Conservation (phyloP, 192 early-diverging fungal species). For the Podila epicladia region DNA sequence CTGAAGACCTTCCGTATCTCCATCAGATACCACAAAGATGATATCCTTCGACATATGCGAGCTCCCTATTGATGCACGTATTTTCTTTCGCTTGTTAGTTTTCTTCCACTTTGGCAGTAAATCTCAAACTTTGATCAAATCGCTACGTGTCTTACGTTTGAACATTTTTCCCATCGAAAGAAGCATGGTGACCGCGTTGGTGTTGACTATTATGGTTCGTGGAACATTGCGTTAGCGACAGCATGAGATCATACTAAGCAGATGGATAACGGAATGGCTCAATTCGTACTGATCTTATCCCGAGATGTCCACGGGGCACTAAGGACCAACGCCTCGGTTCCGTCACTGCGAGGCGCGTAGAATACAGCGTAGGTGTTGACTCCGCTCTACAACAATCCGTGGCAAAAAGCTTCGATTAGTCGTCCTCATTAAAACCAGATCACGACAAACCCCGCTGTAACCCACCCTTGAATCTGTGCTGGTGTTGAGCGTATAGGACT, state of each 20-base stretch:
- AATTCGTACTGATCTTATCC: slow-evolving; percentile 60
- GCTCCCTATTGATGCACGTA: slow-evolving; percentile 45
- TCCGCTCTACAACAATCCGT: slow-evolving; percentile 42
- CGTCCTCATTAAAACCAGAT: background rate
- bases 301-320: slow-evolving; percentile 82
- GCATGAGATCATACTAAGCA: background rate
- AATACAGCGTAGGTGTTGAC: slow-evolving; percentile 85
- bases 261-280: slow-evolving; percentile 16
- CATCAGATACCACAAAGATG: slow-evolving; percentile 87
- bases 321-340: slow-evolving; percentile 88
- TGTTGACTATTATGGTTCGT: slow-evolving; percentile 49
- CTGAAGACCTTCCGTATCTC: slow-evolving; percentile 77
- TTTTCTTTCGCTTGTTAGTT: background rate
- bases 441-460: background rate
- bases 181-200: slow-evolving; percentile 54
- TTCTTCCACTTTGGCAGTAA: background rate
- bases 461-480: slow-evolving; percentile 45
- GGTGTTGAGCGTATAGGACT: slow-evolving; percentile 56
- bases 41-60: slow-evolving; percentile 95
- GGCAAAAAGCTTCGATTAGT: background rate
- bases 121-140: background rate
- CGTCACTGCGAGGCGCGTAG: slow-evolving; percentile 84
- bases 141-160: slow-evolving; percentile 56
- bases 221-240: background rate
- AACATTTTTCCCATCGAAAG: slow-evolving; percentile 65